Conservation (phyloP, 345 rosid genomes). For the Eucalyptus pumila region DNA sequence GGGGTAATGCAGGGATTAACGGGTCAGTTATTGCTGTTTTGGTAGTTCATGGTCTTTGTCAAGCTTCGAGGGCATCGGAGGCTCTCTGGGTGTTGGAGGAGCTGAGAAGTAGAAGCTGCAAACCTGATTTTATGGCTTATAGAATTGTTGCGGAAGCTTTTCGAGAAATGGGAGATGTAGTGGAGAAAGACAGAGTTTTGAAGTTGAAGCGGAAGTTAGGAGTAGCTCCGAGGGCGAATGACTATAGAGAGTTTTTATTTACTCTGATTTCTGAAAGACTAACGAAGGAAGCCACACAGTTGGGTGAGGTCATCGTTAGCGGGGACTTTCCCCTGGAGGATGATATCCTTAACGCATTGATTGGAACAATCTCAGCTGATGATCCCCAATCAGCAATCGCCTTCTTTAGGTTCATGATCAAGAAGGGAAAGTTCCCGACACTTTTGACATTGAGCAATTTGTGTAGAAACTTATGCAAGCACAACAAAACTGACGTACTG, state of each 20-base stretch:
- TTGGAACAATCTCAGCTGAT: conserved; percentile 62
- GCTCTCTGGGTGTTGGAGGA: conserved; percentile 58
- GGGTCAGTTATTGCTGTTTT: conserved; percentile 67
- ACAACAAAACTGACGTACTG: conserved; percentile 37
- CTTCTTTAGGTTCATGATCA: conserved; percentile 38
- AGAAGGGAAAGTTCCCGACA: conserved; percentile 44
- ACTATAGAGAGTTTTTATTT: conserved; percentile 55
- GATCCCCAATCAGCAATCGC: conserved; percentile 46
- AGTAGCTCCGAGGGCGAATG: conserved; percentile 72
- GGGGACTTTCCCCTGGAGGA: conserved; percentile 73
- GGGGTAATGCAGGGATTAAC: conserved; percentile 15
- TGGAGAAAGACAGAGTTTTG: conserved; percentile 44
- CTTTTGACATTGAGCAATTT: conserved; percentile 47
- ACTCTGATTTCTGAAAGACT: conserved; percentile 46
- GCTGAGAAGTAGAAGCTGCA: conserved; percentile 54
- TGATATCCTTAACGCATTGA: conserved; percentile 53
- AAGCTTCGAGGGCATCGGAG: conserved; percentile 43
- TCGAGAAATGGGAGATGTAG: conserved; percentile 27
- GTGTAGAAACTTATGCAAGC: conserved; percentile 61
- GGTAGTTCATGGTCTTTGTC: conserved; percentile 66
- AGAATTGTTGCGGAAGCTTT: conserved; percentile 72
- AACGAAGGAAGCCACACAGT: conserved; percentile 50
- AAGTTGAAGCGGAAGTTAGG: conserved; percentile 93
- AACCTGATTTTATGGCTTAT: conserved; percentile 92
- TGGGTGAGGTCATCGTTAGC: conserved; percentile 49